Percentiles rank a stretch among this genome's conserved stretches.
Evolutionary conservation across 495 filamentous ascomycete genomes (phyloP).

Genomic region (Darksidea phi): DNA sequence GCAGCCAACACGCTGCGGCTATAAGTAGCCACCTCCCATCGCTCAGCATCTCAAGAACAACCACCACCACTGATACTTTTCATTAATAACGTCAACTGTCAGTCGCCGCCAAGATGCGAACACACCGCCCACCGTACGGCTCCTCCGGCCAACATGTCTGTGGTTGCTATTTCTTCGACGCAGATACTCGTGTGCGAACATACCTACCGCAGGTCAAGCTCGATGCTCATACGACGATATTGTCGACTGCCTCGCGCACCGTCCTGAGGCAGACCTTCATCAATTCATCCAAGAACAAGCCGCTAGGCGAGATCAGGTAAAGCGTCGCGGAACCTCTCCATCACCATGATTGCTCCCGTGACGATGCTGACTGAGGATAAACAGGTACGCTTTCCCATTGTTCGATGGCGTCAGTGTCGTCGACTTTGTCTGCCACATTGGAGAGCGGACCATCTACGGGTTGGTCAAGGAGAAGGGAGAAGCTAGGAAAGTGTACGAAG

Average conservation of each 20-base stretch:
- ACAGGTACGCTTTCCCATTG: slow-evolving; percentile 63
- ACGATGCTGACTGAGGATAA: slow-evolving; percentile 1
- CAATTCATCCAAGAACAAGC: slow-evolving; percentile 49
- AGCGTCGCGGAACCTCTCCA: too few species aligned
- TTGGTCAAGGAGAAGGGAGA: slow-evolving; percentile 60
- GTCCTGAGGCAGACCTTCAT: slow-evolving; percentile 61
- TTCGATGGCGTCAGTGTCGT: slow-evolving; percentile 67
- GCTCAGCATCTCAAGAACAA: too few species aligned
- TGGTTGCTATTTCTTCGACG: slow-evolving; percentile 25
- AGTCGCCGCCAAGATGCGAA: background rate
- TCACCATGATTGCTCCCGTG: too few species aligned
- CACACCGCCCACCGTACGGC: background rate
- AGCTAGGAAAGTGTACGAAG: slow-evolving; percentile 56
- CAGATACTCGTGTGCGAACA: background rate
- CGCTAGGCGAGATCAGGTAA: slow-evolving; percentile 51
- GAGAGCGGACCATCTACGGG: slow-evolving; percentile 53
- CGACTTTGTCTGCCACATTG: slow-evolving; percentile 58
- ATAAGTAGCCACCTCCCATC: too few species aligned
- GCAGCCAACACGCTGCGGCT: too few species aligned
- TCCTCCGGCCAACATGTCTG: slow-evolving; percentile 5
- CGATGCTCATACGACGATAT: slow-evolving; percentile 53
- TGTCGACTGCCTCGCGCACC: slow-evolving; percentile 57
- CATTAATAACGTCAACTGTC: background rate
- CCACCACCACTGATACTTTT: slow-evolving; percentile 4
- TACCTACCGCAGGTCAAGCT: slow-evolving; percentile 59